Base-by-base conservation (phyloP, 495 filamentous ascomycete species). In the Talaromyces liani region DNA sequence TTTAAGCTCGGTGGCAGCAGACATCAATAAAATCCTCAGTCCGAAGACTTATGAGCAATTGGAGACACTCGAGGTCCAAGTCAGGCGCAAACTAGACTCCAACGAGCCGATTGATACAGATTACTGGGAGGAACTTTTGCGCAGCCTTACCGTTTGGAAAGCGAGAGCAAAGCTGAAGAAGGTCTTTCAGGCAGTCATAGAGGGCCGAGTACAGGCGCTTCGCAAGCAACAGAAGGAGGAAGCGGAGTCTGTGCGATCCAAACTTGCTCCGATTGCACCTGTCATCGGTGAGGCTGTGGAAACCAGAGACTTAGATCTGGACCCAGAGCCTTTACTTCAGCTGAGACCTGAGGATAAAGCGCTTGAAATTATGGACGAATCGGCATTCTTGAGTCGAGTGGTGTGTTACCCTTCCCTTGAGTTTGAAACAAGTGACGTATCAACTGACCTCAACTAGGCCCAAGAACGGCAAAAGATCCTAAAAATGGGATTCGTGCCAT, bases 41-140 rank as follows among this genome's bases (percentile, higher is more conserved):
- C 91, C 91, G 2, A 99, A 99, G 73, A 83, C 85, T n/a, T 87
- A 90, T 47, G 88, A 92, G 70, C 91, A 98, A 68, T 81, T 98
- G 6, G 86, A 92, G 71, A 81, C 80, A 22, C 79, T 98, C 27
- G 94, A 98, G 75, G 82, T 79, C 60, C 92, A 97, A 72, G 93
- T 98, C 67, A 84, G 82, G 66, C 77, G 77, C 8, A 98, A 98
- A 73, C 73, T 98, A 45, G 81, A 87, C 49, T 94, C 91, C 12
- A 87, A 96, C 66, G 92, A 97, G 71, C 88, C 90, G 9, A 92
- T 98, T 69, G 95, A 98, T 77, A 91, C 88, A 4, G 94, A 98
- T 72, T 98, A 98, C 73, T 98, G 94, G 94, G 92, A 96, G 67
- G 90, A 95, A 68, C 82, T 98, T 2, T 80, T 98, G 56, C 85